Percentiles rank a stretch among this genome's conserved stretches.
These are phyloP conservation scores for Dictyostelium gargantuum DNA, from an alignment of 208 protist genomes.

Conservation along the genomic window DNA sequence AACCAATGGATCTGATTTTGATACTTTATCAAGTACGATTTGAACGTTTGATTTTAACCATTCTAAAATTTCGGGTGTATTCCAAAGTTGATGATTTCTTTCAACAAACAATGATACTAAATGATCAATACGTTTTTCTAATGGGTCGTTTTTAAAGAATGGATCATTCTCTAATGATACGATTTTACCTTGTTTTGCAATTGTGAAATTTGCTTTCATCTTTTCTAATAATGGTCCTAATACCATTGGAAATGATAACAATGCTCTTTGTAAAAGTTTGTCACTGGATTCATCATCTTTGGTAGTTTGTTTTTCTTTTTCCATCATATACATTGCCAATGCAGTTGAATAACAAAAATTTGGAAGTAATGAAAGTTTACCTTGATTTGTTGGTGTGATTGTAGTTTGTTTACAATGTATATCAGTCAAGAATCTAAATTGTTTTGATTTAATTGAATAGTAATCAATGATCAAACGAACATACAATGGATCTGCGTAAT, in stretches of 20 bases:
- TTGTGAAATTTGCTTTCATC: not conserved
- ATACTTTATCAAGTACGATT: not conserved
- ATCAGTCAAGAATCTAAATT: slow-evolving; percentile 28
- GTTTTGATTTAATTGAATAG: slow-evolving; percentile 51
- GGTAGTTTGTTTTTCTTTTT: not conserved
- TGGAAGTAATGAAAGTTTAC: slow-evolving; percentile 2
- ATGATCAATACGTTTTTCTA: not conserved
- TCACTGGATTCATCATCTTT: not conserved
- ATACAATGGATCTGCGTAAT: slow-evolving; percentile 50
- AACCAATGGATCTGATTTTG: not conserved
- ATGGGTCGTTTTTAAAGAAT: not conserved
- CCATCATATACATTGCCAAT: not conserved
- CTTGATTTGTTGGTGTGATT: not conserved
- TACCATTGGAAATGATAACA: slow-evolving; percentile 56
- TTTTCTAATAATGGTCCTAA: slow-evolving; percentile 27
- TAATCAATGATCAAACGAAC: slow-evolving; percentile 64
- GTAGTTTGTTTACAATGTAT: not conserved
- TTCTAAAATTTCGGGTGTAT: not conserved
- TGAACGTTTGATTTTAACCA: slow-evolving; percentile 46
- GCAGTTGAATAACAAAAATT: slow-evolving; percentile 42
- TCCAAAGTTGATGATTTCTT: slow-evolving; percentile 42
- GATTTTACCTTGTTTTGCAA: not conserved
- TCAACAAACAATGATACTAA: slow-evolving; percentile 26
- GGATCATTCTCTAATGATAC: not conserved
- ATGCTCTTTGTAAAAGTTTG: not conserved